Conservation (phyloP, 179 eudicot species). For the Corrigiola litoralis region DNA sequence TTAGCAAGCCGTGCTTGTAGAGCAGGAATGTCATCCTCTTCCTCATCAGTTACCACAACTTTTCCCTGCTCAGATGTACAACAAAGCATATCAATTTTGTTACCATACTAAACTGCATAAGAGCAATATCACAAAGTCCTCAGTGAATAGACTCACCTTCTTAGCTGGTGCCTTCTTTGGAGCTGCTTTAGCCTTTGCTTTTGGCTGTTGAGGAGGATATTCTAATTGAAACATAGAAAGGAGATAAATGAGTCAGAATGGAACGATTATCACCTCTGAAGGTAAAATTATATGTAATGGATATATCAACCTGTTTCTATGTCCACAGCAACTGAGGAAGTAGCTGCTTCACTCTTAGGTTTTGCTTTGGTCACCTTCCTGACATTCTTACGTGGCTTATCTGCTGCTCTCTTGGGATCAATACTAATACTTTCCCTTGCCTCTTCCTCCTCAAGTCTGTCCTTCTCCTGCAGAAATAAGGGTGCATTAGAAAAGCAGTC, state of each 20-base stretch:
- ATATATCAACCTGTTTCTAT: constrained; percentile 49
- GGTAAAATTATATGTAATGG: background rate
- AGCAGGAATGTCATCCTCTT: constrained; percentile 44
- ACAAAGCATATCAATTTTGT: background rate
- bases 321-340: constrained; percentile 16
- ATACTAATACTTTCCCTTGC: constrained; percentile 22
- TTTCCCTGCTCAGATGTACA: constrained; percentile 29
- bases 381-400: constrained; percentile 40
- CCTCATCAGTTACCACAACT: constrained; percentile 37
- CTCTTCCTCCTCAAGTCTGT: constrained; percentile 44
- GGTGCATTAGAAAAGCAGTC: background rate
- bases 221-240: constrained; percentile 20
- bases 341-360: constrained; percentile 33
- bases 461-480: constrained; percentile 46
- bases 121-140: background rate
- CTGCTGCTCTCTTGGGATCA: constrained; percentile 29
- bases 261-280: background rate
- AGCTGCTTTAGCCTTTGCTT: constrained; percentile 51
- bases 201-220: constrained; percentile 35
- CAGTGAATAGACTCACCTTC: constrained; percentile 33
- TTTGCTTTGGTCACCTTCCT: constrained; percentile 42
- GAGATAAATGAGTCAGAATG: background rate
- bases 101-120: background rate
- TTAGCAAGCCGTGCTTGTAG: constrained; percentile 68
- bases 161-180: constrained; percentile 64